Evolutionary conservation across 805 yeast genomes (phyloP).

Genomic region (Wickerhamomyces pijperi): DNA sequence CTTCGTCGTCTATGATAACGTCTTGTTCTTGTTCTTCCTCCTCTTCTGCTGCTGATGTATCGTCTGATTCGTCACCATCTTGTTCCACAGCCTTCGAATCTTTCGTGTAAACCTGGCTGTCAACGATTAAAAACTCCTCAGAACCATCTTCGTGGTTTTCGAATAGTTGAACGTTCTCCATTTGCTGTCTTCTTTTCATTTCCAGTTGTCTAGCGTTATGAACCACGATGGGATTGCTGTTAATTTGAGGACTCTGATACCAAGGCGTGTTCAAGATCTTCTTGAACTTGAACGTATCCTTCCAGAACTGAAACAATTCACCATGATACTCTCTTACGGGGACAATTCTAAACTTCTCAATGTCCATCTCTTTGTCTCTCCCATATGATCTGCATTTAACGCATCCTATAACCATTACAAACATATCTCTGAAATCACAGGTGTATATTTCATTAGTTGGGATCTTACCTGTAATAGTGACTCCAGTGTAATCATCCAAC

Average conservation of each 20-base stretch:
- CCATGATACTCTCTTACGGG: slow-evolving; percentile 13
- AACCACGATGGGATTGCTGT: not conserved
- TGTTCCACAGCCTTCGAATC: too few relatives aligned
- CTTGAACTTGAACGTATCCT: slow-evolving; percentile 16
- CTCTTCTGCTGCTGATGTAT: too few relatives aligned
- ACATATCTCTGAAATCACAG: slow-evolving; percentile 16
- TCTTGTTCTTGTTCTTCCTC: too few relatives aligned
- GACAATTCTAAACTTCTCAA: slow-evolving; percentile 20
- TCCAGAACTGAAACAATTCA: slow-evolving; percentile 27
- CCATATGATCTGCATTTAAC: slow-evolving; percentile 1
- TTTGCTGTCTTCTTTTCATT: not conserved
- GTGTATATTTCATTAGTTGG: slow-evolving; percentile 9
- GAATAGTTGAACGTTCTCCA: not conserved
- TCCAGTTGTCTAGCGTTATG: not conserved
- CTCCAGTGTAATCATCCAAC: slow-evolving; percentile 22
- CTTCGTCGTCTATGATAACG: not conserved
- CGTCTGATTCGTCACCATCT: too few relatives aligned
- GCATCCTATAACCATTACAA: slow-evolving; percentile 20
- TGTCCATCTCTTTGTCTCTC: slow-evolving; percentile 17
- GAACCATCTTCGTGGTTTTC: not conserved
- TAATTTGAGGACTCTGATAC: slow-evolving; percentile 17
- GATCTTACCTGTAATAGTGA: slow-evolving; percentile 19
- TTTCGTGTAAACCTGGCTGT: not conserved
- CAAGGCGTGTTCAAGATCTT: slow-evolving; percentile 22
- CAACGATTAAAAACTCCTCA: not conserved